phyloP scores from a whole-genome alignment of 2,329 filamentous ascomycete genomes.

The Aspergillus sp. region DNA sequence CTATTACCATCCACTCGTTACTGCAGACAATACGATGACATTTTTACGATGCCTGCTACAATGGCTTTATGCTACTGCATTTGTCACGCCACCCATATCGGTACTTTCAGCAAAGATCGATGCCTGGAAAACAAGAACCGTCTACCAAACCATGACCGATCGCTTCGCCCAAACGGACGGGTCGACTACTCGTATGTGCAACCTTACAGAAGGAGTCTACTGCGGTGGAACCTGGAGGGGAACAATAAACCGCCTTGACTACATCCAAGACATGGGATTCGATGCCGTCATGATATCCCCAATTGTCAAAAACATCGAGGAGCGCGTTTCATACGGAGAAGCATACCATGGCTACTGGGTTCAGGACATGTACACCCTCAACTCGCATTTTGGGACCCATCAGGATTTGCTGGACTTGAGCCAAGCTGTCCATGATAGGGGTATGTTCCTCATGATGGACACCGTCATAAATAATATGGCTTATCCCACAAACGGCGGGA shows the following conservation, averaged over 20 bases:
- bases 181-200: constrained; percentile 33
- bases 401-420: constrained; percentile 50
- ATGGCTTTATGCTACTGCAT: constrained; percentile 1
- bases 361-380: constrained; percentile 49
- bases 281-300: constrained; percentile 49
- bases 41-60: background rate
- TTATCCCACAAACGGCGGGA: constrained; percentile 28
- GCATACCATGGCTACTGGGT: constrained; percentile 55
- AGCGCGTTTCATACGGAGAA: constrained; percentile 40
- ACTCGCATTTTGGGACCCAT: constrained; percentile 50
- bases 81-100: constrained; percentile 10
- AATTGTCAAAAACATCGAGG: constrained; percentile 41
- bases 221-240: constrained; percentile 55
- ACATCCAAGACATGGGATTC: constrained; percentile 53
- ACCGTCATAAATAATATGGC: constrained; percentile 53
- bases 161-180: constrained; percentile 46
- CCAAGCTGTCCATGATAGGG: constrained; percentile 45
- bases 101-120: constrained; percentile 25
- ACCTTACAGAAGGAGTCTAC: constrained; percentile 36
- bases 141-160: constrained; percentile 51
- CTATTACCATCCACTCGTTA: background rate
- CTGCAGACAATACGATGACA: background rate
- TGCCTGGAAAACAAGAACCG: constrained; percentile 43
- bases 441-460: constrained; percentile 56
- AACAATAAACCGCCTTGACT: constrained; percentile 50